Evolutionary conservation across 305 asterid species (phyloP), one percentile per base, ranked within the genome.

Genomic region (Caryopteris hybrid): DNA sequence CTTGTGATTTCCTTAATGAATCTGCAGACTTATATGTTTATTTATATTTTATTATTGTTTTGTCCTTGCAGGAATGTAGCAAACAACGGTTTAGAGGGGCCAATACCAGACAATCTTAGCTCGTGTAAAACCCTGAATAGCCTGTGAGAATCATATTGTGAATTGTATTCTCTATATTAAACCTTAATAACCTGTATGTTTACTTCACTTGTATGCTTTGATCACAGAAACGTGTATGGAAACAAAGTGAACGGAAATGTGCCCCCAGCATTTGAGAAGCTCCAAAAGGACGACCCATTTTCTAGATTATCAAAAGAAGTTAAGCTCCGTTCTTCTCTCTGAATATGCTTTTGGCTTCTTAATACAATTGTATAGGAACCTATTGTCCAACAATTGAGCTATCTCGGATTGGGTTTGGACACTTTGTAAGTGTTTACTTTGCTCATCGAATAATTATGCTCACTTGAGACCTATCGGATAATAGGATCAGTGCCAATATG

Each of bases 281-380:
- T 94, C n/a, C 9, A 96, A 91, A 77, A 94, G 96, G 80, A 91
- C 91, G 99, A 94, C 99, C 3, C 85, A 94, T 83, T 81, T 91
- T 97, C 91, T 75, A 89, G 5, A 60, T 41, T 41, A 21, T 1
- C 2, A 3, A 12, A 0, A 0, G 13, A 12, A 6, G 16, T 66
- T 48, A n/a, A 6, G 36, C 14, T 2, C 13, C 33, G 9, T 33
- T 16, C 2, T 31, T 56, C 72, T 25, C 21, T 42, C 38, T 2
- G 16, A 36, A 11, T 1, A 1, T 20, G 8, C 5, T 4, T 53
- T 38, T 27, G 55, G 1, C 31, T 8, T 2, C 51, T 57, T 7
- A 12, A 50, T 64, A 2, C 13, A 25, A 17, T 52, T 68, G 48
- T 59, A 3, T 63, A 94, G 99, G 82, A 94, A 94, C 73, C 85